Conservation (phyloP, 192 early-diverging fungal genomes). For the Polychytrium aggregatum region DNA sequence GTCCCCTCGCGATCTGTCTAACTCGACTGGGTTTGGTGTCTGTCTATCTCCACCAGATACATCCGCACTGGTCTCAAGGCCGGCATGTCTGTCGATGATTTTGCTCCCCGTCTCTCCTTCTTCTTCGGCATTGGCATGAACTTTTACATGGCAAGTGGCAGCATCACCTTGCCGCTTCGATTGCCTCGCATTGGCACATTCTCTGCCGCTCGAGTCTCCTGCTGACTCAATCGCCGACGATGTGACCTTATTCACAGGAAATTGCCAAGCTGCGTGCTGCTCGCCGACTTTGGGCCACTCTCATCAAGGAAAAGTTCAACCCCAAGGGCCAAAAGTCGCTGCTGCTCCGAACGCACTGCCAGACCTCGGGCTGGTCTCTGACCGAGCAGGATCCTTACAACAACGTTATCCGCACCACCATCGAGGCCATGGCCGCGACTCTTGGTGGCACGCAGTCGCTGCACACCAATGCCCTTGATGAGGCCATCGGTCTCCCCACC, state of each 20-base stretch:
- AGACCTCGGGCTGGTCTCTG: slow-evolving; percentile 85
- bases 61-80: slow-evolving; percentile 45
- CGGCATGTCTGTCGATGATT: slow-evolving; percentile 80
- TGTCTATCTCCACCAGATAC: slow-evolving; percentile 4
- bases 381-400: slow-evolving; percentile 90
- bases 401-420: slow-evolving; percentile 77
- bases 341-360: slow-evolving; percentile 80
- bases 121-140: slow-evolving; percentile 92
- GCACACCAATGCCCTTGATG: slow-evolving; percentile 86
- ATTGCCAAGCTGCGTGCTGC: slow-evolving; percentile 85
- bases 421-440: slow-evolving; percentile 88
- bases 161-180: no score
- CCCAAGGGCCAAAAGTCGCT: slow-evolving; percentile 69
- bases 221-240: no score
- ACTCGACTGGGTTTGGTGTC: no score
- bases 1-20: no score
- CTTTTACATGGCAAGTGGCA: slow-evolving; percentile 74
- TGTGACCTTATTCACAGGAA: no score
- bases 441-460: slow-evolving; percentile 86
- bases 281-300: slow-evolving; percentile 67
- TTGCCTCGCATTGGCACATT: no score
- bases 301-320: slow-evolving; percentile 74
- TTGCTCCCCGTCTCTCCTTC: slow-evolving; percentile 82
- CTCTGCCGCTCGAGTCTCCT: no score
- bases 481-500: slow-evolving; percentile 79